phyloP scores from a whole-genome alignment of 2,329 filamentous ascomycete genomes.

The Aspergillus hiratsukae region DNA sequence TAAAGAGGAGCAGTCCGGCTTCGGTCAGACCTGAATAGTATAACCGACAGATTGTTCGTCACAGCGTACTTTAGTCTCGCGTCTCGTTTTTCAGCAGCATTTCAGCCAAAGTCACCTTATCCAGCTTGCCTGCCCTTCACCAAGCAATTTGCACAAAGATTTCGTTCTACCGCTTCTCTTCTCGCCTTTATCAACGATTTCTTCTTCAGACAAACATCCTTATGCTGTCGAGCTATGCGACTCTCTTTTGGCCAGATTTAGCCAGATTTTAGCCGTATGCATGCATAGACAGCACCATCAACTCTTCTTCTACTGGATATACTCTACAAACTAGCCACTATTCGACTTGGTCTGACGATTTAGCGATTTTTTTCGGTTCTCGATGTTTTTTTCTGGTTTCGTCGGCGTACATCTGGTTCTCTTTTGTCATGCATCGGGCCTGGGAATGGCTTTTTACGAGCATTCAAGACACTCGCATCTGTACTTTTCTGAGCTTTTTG shows the following conservation, averaged over 20 bases:
- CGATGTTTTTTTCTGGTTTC: conserved; percentile 12
- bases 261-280: conserved; percentile 21
- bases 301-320: conserved; percentile 20
- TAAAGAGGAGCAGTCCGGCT: conserved; percentile 28
- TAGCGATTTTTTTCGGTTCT: conserved; percentile 20
- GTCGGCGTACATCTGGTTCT: conserved; percentile 16
- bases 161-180: conserved; percentile 8
- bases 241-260: conserved; percentile 15
- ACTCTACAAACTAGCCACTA: conserved; percentile 16
- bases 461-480: conserved; percentile 12
- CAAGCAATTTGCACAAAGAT: background rate
- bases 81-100: conserved; percentile 4
- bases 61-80: conserved; percentile 5
- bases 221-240: conserved; percentile 12
- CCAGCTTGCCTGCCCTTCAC: conserved; percentile 7
- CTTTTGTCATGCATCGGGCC: conserved; percentile 8
- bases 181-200: conserved; percentile 10
- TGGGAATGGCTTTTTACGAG: conserved; percentile 12
- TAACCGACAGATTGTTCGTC: conserved; percentile 1
- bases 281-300: conserved; percentile 22
- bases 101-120: conserved; percentile 5
- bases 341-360: conserved; percentile 15
- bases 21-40: conserved; percentile 14
- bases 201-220: background rate
- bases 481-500: conserved; percentile 7